Evolutionary conservation across 768 basidiomycete genomes (phyloP).

Genomic region (Clitopilus hobsonii): DNA sequence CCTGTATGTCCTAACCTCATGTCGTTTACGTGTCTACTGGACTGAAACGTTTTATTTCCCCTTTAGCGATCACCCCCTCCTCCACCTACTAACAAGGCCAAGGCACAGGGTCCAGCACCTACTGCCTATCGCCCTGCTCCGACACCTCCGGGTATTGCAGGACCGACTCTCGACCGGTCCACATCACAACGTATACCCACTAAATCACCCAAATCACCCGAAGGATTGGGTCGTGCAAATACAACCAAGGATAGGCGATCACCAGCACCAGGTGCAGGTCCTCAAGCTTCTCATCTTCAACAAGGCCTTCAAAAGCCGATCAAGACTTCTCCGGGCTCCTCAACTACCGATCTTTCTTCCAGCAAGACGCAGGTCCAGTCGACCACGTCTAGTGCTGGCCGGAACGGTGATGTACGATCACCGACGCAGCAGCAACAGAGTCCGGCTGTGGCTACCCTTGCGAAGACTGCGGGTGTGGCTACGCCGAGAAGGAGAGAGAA

Average conservation of each 20-base stretch:
- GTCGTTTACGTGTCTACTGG: conserved; percentile 10
- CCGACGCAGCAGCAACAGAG: conserved; percentile 47
- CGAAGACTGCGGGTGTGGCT: conserved; percentile 68
- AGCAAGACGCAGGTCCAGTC: conserved; percentile 30
- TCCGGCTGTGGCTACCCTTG: conserved; percentile 59
- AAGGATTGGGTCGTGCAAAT: conserved; percentile 57
- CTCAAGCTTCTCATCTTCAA: conserved; percentile 18
- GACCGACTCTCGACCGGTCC: conserved; percentile 79
- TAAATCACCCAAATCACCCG: conserved; percentile 42
- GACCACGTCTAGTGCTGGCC: conserved; percentile 4
- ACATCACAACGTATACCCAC: conserved; percentile 76
- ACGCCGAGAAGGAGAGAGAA: conserved; percentile 86
- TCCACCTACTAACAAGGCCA: conserved; percentile 37
- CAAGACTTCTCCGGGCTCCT: conserved; percentile 55
- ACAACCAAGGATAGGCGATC: conserved; percentile 63
- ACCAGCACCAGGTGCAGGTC: conserved; percentile 29
- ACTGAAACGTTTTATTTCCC: conserved; percentile 3
- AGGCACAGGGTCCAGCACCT: conserved; percentile 32
- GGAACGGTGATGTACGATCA: conserved; percentile 27
- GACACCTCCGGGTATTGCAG: conserved; percentile 58
- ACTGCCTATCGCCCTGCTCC: conserved; percentile 73
- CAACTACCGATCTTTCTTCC: conserved; percentile 54
- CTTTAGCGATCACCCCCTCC: conserved; percentile 44
- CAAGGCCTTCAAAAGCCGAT: conserved; percentile 28
- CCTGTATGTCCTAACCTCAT: conserved; percentile 38